Evolutionary conservation across 345 rosid species (phyloP), one percentile per base, ranked within the genome.

Genomic region (Syzygium aromaticum): DNA sequence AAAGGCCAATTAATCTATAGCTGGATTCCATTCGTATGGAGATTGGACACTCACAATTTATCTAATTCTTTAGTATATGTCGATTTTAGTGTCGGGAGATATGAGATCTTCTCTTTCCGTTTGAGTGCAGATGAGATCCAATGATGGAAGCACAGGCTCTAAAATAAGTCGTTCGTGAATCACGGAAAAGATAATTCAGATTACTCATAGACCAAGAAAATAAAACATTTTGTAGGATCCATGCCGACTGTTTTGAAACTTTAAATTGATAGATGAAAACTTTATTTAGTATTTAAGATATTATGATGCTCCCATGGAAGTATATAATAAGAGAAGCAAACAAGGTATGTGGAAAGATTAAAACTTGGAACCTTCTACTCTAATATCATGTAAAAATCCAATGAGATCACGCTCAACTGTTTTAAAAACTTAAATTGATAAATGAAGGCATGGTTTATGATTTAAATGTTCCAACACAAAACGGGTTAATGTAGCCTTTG

Each of bases 241-340:
- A 0, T 1, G 0, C 11, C 1, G 0, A 33, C 1, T 33, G 3
- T 33, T 33, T 33, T 19, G 9, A 67, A 73, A 73, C 11, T 33
- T 33, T 33, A 67, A 67, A 13, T 46, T 5, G 2, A 8, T 40
- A 4, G 22, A 73, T 56, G 25, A 6, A 73, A 38, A 73, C 49
- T 73, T 73, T 73, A 25, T 67, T 64, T 30, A 28, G 30, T 1
- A 33, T 67, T 3, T 33, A 33, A 67, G 46, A 54, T 5, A 54
- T 5, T 2, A 67, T 17, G 2, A 33, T 67, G 46, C 13, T 16
- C 43, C 43, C 25, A 17, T 16, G 12, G 1, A 33, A 16, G 17
- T 67, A 67, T 67, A 30, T 17, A 8, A 67, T 67, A 67, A 33
- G 77, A 33, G 12, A 67, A 67, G 3, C 46, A 33, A 67, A 33